phyloP scores from a whole-genome alignment of 805 yeast species.

The Spathaspora hagerdaliae region DNA sequence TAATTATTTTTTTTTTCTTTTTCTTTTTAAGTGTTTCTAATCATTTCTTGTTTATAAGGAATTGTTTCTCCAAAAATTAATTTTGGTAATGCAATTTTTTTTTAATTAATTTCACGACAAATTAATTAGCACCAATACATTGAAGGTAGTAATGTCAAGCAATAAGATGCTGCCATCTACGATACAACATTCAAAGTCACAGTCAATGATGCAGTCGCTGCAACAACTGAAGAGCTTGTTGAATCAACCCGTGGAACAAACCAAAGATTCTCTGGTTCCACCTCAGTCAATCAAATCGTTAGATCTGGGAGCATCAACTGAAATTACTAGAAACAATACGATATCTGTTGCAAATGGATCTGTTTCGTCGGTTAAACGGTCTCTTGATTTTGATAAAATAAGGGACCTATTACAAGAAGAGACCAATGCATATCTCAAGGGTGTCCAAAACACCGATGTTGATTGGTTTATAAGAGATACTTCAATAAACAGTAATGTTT shows the following conservation, averaged over 20 bases:
- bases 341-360: background rate
- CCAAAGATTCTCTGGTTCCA: no score
- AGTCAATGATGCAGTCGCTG: no score
- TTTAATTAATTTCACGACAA: no score
- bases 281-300: background rate
- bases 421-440: conserved; percentile 16
- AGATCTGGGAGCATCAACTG: background rate
- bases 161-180: background rate
- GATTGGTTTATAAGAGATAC: conserved; percentile 50
- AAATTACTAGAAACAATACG: background rate
- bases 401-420: conserved; percentile 20
- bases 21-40: background rate
- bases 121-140: background rate
- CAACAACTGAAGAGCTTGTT: no score
- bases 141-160: background rate
- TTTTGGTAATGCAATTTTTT: background rate
- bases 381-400: conserved; percentile 17
- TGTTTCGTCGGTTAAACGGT: background rate
- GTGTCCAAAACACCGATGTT: conserved; percentile 41
- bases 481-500: conserved; percentile 7
- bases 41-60: background rate
- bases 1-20: background rate
- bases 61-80: background rate
- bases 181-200: no score
- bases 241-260: no score